These are phyloP conservation scores for Cladosporium sp. DNA, from an alignment of 2,329 filamentous ascomycete species.

Conservation along the genomic window DNA sequence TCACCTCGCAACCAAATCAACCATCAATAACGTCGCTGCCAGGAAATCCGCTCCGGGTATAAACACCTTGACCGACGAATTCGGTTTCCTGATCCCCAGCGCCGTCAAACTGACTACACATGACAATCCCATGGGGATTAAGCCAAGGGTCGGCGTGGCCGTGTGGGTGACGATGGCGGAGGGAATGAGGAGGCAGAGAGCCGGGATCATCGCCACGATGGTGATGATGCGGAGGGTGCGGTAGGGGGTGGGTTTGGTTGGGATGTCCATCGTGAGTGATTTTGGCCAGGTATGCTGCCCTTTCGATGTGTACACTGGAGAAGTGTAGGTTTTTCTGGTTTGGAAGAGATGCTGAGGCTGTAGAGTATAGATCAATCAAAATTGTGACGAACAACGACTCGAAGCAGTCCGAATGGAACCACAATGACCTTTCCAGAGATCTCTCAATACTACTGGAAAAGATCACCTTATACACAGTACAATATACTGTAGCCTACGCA, in stretches of 20 bases:
- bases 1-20: background rate
- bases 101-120: conserved; percentile 10
- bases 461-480: background rate
- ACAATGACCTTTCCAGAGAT: no score
- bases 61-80: background rate
- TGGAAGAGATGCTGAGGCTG: no score
- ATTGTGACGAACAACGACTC: no score
- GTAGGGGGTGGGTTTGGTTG: background rate
- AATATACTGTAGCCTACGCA: conserved; percentile 1
- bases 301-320: no score
- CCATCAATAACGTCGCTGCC: background rate
- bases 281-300: no score
- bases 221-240: conserved; percentile 17
- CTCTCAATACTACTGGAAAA: no score
- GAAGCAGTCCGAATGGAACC: no score
- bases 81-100: conserved; percentile 4
- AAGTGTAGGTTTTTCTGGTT: no score
- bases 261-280: no score
- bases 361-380: no score
- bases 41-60: background rate
- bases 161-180: conserved; percentile 16
- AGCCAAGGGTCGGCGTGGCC: conserved; percentile 13
- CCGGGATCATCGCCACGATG: conserved; percentile 15
- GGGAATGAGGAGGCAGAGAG: conserved; percentile 19
- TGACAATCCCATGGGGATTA: conserved; percentile 21